Evolutionary conservation across 2,329 filamentous ascomycete species (phyloP), one percentile per base, ranked within the genome.

Genomic region (Exserohilum rostratum): DNA sequence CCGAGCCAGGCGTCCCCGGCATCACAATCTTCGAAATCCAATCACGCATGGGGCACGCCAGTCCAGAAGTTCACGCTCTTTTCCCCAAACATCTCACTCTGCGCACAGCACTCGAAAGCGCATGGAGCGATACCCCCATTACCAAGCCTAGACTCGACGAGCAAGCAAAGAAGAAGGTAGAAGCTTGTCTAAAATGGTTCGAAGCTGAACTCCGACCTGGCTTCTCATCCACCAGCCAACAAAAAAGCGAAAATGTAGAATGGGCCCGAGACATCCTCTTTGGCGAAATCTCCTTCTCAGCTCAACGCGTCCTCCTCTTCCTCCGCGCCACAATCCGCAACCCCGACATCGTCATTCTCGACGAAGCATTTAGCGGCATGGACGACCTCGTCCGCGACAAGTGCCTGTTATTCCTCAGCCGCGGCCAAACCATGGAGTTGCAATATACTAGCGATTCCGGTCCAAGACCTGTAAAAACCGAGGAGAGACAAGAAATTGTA

Each of bases 1-100:
- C 93, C 0, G 85, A 89, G 50, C 83, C 85, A 0, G 90, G 89
- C 0, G 73, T 85, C 49, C 83, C 84, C 0, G 92, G 91, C 0
- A 86, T 98, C 30, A 96, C 91, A 0, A 89, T 97, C 54, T 98
- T 96, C 81, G 93, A 98, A 59, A 86, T 99, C 6, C 95, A 98
- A 73, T 83, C 87, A 0, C 87, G 90, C 20, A 90, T 99, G 61
- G 95, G 95, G 10, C 93, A 98, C 73, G 95, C 92, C 0, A 96
- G 91, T 57, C 95, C 95, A 0, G 95, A 98, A 72, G 90, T 98
- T 4, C 93, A 98, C 68, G 88, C 91, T 47, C 92, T 96, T 74
- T 97, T 98, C 78, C 93, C 95, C 0, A 87, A 88, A 44, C 81
- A 84, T 31, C 79, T 96, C 42, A 88, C 87, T 0, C 78, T 96